Evolutionary conservation across 495 filamentous ascomycete species (phyloP).

Genomic region (Penicillium macrosclerotiorum): DNA sequence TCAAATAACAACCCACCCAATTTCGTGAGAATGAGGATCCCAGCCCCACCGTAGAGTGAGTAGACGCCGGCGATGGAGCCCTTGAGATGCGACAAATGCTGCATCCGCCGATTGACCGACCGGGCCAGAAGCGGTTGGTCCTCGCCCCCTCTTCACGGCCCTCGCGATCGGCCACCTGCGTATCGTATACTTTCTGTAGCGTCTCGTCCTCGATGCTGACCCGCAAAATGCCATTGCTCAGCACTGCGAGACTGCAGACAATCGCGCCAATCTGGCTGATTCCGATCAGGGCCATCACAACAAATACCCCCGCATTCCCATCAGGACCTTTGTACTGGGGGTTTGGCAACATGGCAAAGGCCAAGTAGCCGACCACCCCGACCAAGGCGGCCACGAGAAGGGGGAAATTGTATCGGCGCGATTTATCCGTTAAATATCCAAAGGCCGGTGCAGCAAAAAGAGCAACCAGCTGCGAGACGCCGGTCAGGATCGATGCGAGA

Average conservation of each 20-base stretch:
- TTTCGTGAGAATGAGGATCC: conserved; percentile 89
- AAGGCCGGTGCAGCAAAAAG: conserved; percentile 83
- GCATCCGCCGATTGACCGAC: conserved; percentile 19
- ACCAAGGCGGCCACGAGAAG: conserved; percentile 66
- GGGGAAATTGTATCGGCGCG: conserved; percentile 64
- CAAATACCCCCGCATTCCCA: conserved; percentile 64
- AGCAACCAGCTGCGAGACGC: conserved; percentile 81
- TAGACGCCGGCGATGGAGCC: conserved; percentile 94
- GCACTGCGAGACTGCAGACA: conserved; percentile 83
- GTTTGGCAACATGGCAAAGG: conserved; percentile 66
- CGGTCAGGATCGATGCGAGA: conserved; percentile 79
- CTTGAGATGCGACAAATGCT: conserved; percentile 61
- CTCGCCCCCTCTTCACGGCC: conserved; percentile 26
- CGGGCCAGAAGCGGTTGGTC: conserved; percentile 32
- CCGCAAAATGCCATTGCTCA: conserved; percentile 72
- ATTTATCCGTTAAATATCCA: conserved; percentile 70
- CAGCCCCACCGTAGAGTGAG: conserved; percentile 83
- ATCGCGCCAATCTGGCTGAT: conserved; percentile 93
- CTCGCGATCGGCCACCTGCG: conserved; percentile 7
- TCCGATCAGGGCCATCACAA: conserved; percentile 76
- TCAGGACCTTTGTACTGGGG: conserved; percentile 61
- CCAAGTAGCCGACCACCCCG: conserved; percentile 72
- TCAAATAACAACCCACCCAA: conserved; percentile 87
- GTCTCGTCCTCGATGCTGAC: conserved; percentile 38
- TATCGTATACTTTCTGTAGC: conserved; percentile 28